Evolutionary conservation across 345 rosid genomes (phyloP), one percentile per base, ranked within the genome.

Genomic region (Luvunga scandens): DNA sequence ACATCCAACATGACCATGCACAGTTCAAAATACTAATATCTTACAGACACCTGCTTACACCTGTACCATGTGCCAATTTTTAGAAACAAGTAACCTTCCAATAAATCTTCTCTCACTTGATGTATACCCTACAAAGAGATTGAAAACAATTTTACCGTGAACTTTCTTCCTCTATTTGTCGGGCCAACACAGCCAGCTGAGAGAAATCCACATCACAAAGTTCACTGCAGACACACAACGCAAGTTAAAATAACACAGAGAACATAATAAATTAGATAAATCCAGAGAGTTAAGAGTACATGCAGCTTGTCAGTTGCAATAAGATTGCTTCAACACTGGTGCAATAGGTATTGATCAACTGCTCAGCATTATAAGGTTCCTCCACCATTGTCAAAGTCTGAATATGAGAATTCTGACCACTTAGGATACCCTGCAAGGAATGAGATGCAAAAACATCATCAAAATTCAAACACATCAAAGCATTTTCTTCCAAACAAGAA

Each of bases 391-490:
- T 86, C 84, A 78, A 78, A 63, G 67, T 79, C 69, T 78, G 88
- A 70, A 84, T 77, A 28, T 68, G 78, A 79, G 65, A 77, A 66
- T 86, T 84, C 71, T 77, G 87, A 63, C 74, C 77, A 64, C 81
- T 86, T 31, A 87, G 28, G 53, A 85, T 77, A 18, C 89, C 92
- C 91, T 86, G 81, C 33, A 79, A 71, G 28, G 34, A 77, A 69
- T 71, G 64, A 25, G 59, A 75, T 25, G 25, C 30, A 77, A 57
- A 66, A 24, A 22, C 59, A 71, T 34, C 42, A 28, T 56, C 59
- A 56, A 24, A 45, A 45, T 45, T 12, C 50, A 45, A 45, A 45
- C 50, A 57, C 25, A 50, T 33, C 33, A 10, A 19, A 57, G 33
- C 12, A 68, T 30, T 71, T 42, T 31, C 25, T 27, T 75, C 50